phyloP scores from a whole-genome alignment of 2,329 filamentous ascomycete species.

The Purpureocillium lavendulum region DNA sequence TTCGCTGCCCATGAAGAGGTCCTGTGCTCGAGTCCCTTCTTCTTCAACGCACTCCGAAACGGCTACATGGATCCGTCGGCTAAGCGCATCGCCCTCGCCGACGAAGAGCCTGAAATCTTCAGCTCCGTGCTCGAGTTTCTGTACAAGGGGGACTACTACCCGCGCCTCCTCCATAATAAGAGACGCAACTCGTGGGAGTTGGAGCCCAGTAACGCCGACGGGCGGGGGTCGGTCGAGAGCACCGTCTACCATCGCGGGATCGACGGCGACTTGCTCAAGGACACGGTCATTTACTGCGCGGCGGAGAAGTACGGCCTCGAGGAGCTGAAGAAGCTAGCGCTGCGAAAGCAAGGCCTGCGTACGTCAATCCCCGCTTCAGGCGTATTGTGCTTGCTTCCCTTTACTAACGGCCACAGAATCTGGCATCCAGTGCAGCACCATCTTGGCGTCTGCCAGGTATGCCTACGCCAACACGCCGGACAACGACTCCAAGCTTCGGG shows the following conservation, averaged over 20 bases:
- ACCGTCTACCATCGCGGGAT: conserved; percentile 61
- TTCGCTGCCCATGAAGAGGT: conserved; percentile 90
- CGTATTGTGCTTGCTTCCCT: not conserved
- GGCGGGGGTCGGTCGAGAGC: conserved; percentile 43
- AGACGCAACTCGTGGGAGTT: conserved; percentile 72
- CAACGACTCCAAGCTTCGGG: conserved; percentile 80
- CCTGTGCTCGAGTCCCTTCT: conserved; percentile 71
- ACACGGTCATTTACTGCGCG: conserved; percentile 85
- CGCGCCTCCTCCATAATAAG: conserved; percentile 75
- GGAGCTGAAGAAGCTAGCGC: conserved; percentile 73
- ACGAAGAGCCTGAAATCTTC: conserved; percentile 86
- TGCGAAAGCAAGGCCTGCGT: conserved; percentile 85
- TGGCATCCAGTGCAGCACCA: conserved; percentile 76
- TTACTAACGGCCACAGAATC: conserved; percentile 40
- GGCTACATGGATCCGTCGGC: conserved; percentile 23
- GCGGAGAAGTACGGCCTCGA: conserved; percentile 78
- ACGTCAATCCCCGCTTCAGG: conserved; percentile 19
- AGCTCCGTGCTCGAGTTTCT: conserved; percentile 85
- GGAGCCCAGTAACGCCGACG: conserved; percentile 48
- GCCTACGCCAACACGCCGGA: conserved; percentile 86
- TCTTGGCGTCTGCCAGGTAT: conserved; percentile 78
- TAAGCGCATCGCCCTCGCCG: conserved; percentile 71
- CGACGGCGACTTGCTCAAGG: conserved; percentile 67
- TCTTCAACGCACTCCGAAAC: conserved; percentile 35
- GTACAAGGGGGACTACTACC: conserved; percentile 91